Conservation (phyloP, 371 early-diverging fungal genomes). For the Mucor velutinosus region DNA sequence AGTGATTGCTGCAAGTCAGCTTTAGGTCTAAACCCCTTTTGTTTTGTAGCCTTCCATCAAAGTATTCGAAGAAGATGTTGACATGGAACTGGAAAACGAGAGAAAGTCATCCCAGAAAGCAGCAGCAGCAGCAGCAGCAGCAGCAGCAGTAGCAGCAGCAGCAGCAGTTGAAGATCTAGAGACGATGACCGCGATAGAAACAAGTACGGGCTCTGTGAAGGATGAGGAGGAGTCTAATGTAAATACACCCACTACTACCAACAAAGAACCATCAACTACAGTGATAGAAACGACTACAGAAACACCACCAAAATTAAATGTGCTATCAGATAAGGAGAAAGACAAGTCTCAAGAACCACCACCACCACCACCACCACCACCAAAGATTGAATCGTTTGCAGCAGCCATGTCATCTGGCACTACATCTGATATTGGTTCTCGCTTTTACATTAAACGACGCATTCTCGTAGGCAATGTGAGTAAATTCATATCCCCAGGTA, state of each 20-base stretch:
- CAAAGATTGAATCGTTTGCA: slow-evolving; percentile 33
- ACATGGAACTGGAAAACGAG: slow-evolving; percentile 50
- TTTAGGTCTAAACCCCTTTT: too few relatives aligned
- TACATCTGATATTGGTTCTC: slow-evolving; percentile 63
- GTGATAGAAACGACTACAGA: neutral
- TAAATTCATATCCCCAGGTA: slow-evolving; percentile 67
- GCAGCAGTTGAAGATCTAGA: neutral
- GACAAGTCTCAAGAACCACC: neutral
- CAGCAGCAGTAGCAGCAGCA: neutral
- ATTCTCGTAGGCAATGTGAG: slow-evolving; percentile 88
- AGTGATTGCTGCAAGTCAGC: too few relatives aligned
- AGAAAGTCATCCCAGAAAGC: neutral
- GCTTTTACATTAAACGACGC: slow-evolving; percentile 84
- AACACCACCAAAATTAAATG: neutral
- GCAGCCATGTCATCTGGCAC: slow-evolving; percentile 25
- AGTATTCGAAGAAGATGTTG: slow-evolving; percentile 73
- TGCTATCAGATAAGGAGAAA: neutral
- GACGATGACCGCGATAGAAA: too few relatives aligned
- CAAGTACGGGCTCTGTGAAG: neutral
- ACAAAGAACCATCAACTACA: neutral
- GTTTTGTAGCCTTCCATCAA: slow-evolving; percentile 64
- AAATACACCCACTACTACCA: neutral
- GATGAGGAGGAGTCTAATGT: too few relatives aligned
- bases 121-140: neutral
- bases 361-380: neutral